phyloP scores from a whole-genome alignment of 164 flowering plant species.

The Magnolia officinalis region DNA sequence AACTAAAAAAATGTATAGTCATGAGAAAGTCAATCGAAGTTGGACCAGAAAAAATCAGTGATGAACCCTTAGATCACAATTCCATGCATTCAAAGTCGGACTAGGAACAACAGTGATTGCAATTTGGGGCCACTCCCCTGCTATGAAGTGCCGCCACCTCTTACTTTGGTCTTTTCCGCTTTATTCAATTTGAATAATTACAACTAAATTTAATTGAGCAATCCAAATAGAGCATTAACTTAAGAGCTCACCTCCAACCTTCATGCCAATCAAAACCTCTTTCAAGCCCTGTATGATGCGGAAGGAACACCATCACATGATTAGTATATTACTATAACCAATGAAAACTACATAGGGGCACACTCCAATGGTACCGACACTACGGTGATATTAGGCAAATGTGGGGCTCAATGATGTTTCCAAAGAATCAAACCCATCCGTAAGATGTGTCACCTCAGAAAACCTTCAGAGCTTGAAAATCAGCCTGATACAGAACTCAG shows the following conservation, averaged over 20 bases:
- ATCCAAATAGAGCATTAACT: background rate
- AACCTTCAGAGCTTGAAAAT: no score
- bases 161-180: background rate
- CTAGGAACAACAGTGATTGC: background rate
- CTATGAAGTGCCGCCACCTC: background rate
- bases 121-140: background rate
- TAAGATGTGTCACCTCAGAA: no score
- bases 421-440: no score
- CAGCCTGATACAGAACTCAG: no score
- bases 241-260: slow-evolving; percentile 65
- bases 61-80: background rate
- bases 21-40: no score
- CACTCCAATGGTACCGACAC: no score
- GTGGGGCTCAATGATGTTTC: no score
- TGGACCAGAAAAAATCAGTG: no score
- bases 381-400: no score
- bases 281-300: slow-evolving; percentile 85
- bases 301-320: background rate
- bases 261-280: slow-evolving; percentile 88
- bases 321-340: background rate
- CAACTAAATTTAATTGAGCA: background rate
- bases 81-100: background rate
- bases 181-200: background rate
- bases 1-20: no score
- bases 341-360: no score